phyloP scores from a whole-genome alignment of 1,284 basidiomycete genomes.

The Vanrija sp. region DNA sequence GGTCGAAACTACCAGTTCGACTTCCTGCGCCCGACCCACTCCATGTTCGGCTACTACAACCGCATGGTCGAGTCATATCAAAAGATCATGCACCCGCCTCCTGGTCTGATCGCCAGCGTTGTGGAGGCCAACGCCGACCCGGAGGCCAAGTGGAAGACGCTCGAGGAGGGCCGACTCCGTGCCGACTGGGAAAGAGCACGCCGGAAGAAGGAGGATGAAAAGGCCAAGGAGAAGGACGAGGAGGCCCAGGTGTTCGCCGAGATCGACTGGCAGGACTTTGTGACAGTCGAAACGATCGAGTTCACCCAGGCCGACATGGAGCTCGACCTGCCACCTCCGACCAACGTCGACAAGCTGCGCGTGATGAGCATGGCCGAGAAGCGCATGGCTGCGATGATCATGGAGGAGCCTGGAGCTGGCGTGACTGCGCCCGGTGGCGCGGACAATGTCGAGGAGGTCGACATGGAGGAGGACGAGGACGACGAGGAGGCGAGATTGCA shows the following conservation, averaged over 20 bases:
- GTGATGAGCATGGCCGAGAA: conserved; percentile 96
- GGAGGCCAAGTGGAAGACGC: conserved; percentile 64
- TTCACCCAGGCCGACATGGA: conserved; percentile 89
- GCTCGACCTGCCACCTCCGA: conserved; percentile 89
- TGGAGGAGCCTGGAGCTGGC: conserved; percentile 77
- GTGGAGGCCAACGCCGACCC: conserved; percentile 59
- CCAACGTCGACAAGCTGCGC: conserved; percentile 90
- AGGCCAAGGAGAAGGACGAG: conserved; percentile 81
- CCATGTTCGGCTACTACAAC: conserved; percentile 95
- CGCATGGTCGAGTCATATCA: conserved; percentile 94
- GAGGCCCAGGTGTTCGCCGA: conserved; percentile 70
- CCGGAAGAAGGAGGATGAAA: conserved; percentile 77
- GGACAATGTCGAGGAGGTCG: conserved; percentile 53
- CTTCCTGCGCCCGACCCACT: conserved; percentile 91
- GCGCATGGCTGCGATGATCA: conserved; percentile 96
- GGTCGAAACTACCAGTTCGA: conserved; percentile 97
- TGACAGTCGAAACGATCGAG: conserved; percentile 97
- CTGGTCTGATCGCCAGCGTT: conserved; percentile 67
- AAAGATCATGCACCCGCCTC: conserved; percentile 79
- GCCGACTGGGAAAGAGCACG: conserved; percentile 85
- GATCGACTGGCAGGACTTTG: conserved; percentile 99
- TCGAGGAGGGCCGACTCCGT: conserved; percentile 71
- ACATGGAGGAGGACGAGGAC: conserved; percentile 57
- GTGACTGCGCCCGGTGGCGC: conserved; percentile 58
- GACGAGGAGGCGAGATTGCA: conserved; percentile 61